Base-by-base conservation (phyloP, 805 yeast species). In the Myxozyma melibiosi region DNA sequence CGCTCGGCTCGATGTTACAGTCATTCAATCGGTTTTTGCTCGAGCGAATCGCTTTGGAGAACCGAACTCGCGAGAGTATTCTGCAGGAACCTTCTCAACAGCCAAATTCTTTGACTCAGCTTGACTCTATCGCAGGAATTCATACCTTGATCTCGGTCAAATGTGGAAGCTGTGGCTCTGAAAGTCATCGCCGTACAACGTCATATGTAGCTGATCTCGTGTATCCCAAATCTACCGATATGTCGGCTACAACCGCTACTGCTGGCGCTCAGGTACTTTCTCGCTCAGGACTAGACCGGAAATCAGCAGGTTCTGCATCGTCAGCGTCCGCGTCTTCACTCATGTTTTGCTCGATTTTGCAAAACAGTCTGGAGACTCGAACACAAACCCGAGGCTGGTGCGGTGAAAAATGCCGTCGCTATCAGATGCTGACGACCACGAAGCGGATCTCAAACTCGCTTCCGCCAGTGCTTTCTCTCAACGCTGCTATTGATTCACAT, bases 401-500 rank as follows among this genome's bases (percentile, higher is more conserved):
- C 67, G 50, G 47, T n/a, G 80, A 79, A 24, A 74, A 73, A 33
- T 83, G 86, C 64, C 73, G 75, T 6, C 72, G 73, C 40, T 76
- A 72, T 54, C 91, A 83, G 58, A 69, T 76, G 3, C 74, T 86
- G 34, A 86, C 85, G 61, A 78, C 81, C 3, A 75, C 77, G 27
- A 76, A 79, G 51, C 72, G 76, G 1, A 78, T 85, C 0, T 73
- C 75, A n/a, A 76, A 75, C 16, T 33, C 50, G 41, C 71, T 85
- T 28, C 90, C 96, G 0, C 84, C 86, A 1, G 76, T 88, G 9
- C 68, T 90, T 31, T 77, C 85, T 1, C 71, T 88, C 46, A 87
- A 87, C 63, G 65, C 87, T 18, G 77, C 81, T 48, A 72, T 87
- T 49, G 69, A 76, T 35, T 37, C 58, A n/a, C 46, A 45, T 24